Conservation (phyloP, 352 stramenopile species). For the Nothophytophthora sp. region DNA sequence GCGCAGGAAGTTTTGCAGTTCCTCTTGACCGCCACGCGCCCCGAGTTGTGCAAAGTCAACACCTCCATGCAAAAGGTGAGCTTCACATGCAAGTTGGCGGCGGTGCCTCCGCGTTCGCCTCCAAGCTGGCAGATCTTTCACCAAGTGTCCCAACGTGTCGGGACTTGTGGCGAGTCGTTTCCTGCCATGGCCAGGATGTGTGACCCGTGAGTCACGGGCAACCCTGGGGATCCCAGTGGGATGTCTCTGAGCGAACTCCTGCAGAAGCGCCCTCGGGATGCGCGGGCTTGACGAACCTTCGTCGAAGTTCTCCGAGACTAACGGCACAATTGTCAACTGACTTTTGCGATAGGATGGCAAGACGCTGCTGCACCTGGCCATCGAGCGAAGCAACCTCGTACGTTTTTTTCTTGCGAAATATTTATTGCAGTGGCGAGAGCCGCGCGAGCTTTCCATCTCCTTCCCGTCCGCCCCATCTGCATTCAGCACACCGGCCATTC, state of each 20-base stretch:
- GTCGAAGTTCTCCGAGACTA: constrained; percentile 16
- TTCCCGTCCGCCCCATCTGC: too few species aligned
- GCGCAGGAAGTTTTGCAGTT: constrained; percentile 19
- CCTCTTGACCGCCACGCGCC: constrained; percentile 6
- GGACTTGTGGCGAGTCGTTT: too few species aligned
- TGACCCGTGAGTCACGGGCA: too few species aligned
- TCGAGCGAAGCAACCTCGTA: constrained; percentile 21
- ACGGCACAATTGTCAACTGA: background rate
- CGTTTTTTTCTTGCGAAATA: background rate
- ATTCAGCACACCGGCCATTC: background rate
- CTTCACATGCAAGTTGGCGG: too few species aligned
- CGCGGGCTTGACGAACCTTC: constrained; percentile 28
- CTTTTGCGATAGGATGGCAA: constrained; percentile 14
- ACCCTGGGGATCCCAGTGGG: too few species aligned
- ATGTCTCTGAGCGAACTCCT: too few species aligned
- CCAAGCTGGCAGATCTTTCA: too few species aligned
- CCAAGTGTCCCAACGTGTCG: too few species aligned
- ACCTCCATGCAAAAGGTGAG: constrained; percentile 24
- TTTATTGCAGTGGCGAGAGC: too few species aligned
- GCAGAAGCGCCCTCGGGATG: constrained; percentile 10
- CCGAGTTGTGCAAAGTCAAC: constrained; percentile 18
- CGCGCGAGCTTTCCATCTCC: too few species aligned
- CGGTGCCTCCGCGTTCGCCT: too few species aligned
- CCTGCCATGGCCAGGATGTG: too few species aligned
- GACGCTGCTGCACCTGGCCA: constrained; percentile 22